These are phyloP conservation scores for Oryza glumipatula DNA, from an alignment of 176 grass and related monocot species.

Conservation along the genomic window DNA sequence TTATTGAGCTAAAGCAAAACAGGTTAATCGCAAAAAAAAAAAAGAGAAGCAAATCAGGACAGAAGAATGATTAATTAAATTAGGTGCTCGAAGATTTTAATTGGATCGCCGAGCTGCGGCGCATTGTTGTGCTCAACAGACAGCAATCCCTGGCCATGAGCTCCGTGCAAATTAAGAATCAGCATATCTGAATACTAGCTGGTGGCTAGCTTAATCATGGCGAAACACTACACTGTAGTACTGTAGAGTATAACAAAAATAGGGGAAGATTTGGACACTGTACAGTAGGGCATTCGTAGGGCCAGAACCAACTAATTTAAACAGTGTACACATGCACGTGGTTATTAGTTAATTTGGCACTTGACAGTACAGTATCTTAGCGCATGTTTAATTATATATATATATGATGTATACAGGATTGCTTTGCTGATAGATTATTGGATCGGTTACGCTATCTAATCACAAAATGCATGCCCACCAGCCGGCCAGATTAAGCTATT, in stretches of 20 bases:
- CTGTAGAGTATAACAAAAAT: not conserved
- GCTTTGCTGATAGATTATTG: conserved; percentile 24
- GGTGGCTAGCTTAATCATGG: conserved; percentile 40
- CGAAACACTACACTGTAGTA: not conserved
- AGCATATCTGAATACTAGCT: not conserved
- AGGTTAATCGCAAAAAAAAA: no score
- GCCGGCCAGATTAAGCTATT: not conserved
- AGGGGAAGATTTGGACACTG: not conserved
- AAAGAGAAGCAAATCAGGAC: conserved; percentile 26
- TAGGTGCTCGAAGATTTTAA: conserved; percentile 14
- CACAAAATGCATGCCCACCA: conserved; percentile 15
- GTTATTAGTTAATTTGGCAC: conserved; percentile 30
- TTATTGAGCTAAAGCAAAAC: not conserved
- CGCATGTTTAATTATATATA: conserved; percentile 9
- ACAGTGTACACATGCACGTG: conserved; percentile 11
- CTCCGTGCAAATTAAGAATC: not conserved
- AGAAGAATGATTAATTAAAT: not conserved
- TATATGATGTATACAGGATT: conserved; percentile 7
- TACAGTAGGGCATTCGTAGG: not conserved
- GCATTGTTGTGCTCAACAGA: conserved; percentile 35
- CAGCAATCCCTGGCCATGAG: conserved; percentile 16
- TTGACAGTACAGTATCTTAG: conserved; percentile 23
- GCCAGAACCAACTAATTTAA: not conserved
- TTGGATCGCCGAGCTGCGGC: conserved; percentile 9
- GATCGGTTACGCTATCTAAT: conserved; percentile 20